A percentile compares a stretch with the other conserved stretches of the same genome.
Evolutionary conservation across 2,329 filamentous ascomycete species (phyloP).

Genomic region (Aspergillus japonicus): DNA sequence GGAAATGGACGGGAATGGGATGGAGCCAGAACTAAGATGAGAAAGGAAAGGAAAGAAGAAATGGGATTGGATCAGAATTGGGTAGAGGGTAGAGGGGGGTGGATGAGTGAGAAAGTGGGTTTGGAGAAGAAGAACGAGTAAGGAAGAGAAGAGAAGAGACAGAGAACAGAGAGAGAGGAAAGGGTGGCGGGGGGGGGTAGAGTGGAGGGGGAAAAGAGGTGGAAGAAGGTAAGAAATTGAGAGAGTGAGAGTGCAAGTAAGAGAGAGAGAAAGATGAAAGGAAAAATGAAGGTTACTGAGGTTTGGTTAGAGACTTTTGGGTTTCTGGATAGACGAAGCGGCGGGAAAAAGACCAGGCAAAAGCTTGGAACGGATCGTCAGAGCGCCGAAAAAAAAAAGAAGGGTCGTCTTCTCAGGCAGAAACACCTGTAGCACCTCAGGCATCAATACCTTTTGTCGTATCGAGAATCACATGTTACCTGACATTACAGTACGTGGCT

Average conservation of each 20-base stretch:
- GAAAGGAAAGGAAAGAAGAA: slow-evolving; percentile 17
- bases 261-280: slow-evolving; percentile 16
- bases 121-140: slow-evolving; percentile 14
- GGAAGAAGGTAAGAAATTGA: slow-evolving; percentile 13
- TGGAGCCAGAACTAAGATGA: slow-evolving; percentile 13
- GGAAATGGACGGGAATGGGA: not conserved
- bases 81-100: not conserved
- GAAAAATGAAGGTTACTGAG: slow-evolving; percentile 18
- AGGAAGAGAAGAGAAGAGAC: slow-evolving; percentile 3
- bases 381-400: not conserved
- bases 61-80: slow-evolving; percentile 8
- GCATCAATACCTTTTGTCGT: not conserved
- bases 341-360: slow-evolving; percentile 21
- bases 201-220: not conserved
- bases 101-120: slow-evolving; percentile 7
- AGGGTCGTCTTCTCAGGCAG: not conserved
- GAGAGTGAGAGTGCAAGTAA: slow-evolving; percentile 14
- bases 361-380: slow-evolving; percentile 23
- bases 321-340: slow-evolving; percentile 20
- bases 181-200: not conserved
- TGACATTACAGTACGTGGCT: slow-evolving; percentile 2
- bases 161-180: not conserved
- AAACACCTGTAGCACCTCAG: not conserved
- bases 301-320: slow-evolving; percentile 20
- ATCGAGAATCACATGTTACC: not conserved